phyloP scores from a whole-genome alignment of 2,329 filamentous ascomycete species.

The Fusarium annulatum region DNA sequence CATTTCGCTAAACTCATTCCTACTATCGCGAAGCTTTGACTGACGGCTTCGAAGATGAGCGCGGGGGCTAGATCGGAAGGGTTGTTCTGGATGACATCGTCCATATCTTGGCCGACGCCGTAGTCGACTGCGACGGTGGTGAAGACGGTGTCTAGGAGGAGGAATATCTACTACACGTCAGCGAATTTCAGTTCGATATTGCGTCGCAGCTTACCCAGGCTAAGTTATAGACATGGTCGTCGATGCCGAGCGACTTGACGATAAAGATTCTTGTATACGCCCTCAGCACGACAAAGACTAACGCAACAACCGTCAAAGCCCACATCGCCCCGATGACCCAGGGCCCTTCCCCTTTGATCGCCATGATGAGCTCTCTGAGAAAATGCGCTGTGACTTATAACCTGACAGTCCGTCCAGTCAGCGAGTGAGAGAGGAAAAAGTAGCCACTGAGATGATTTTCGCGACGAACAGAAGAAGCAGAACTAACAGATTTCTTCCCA shows the following conservation, averaged over 20 bases:
- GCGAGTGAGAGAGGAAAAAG: background rate
- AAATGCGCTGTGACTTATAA: background rate
- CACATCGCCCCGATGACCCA: slow-evolving; percentile 45
- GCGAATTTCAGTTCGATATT: background rate
- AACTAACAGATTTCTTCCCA: background rate
- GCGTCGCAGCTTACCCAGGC: slow-evolving; percentile 21
- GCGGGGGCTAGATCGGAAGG: slow-evolving; percentile 39
- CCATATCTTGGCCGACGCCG: slow-evolving; percentile 51
- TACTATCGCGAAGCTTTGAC: slow-evolving; percentile 52
- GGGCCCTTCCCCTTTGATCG: slow-evolving; percentile 31
- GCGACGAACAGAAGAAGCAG: background rate
- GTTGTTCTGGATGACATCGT: slow-evolving; percentile 36
- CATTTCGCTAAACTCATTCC: slow-evolving; percentile 54
- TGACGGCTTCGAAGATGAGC: slow-evolving; percentile 47
- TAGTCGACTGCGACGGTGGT: slow-evolving; percentile 45
- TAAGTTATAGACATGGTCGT: slow-evolving; percentile 51
- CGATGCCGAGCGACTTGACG: slow-evolving; percentile 47
- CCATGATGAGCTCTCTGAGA: slow-evolving; percentile 6
- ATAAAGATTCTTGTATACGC: slow-evolving; percentile 51
- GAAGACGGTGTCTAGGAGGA: slow-evolving; percentile 50
- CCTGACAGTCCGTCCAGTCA: background rate
- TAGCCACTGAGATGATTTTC: background rate
- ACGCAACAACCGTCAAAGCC: slow-evolving; percentile 37
- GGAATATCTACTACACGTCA: slow-evolving; percentile 26
- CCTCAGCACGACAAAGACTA: slow-evolving; percentile 49